Base-by-base conservation (phyloP, 2,329 filamentous ascomycete genomes). In the Arthrobotrys entomopaga region DNA sequence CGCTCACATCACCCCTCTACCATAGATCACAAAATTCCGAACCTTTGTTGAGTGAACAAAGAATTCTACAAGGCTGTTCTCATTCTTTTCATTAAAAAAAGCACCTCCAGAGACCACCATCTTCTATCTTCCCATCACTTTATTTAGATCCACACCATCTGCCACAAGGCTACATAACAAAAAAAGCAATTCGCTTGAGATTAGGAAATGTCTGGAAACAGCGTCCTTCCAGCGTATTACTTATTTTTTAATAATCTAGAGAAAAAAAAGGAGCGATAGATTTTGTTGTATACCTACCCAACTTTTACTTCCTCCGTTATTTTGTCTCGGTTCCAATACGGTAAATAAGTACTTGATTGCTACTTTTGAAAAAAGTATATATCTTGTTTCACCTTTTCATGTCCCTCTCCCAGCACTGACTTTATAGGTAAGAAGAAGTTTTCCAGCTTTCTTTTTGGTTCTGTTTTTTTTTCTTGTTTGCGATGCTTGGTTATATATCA, bases 21-120 rank as follows among this genome's bases (percentile, higher is more conserved):
- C 34, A n/a, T 48, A 78, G 77, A 79, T 79, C 74, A 79, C 78
- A 26, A 79, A 78, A 54, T 72, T 79, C 49, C 76, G 78, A 10
- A 78, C 78, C n/a, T 79, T 79, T 40, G 77, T 79, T 49, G 66
- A 71, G 20, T 61, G 57, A 65, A 59, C 64, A 24, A 34, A 48
- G 24, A 59, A 59, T 29, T 1, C 10, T 15, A 10, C n/a, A 5
- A 29, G 6, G 3, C 16, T 19, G 38, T 29, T 48, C 42, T 24
- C 19, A n/a, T 46, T 2, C 11, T 13, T 19, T 56, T 20, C 24
- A 10, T 10, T 43, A 16, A n/a, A 58, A 16, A 40, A 19, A 16
- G n/a, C n/a, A n/a, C n/a, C n/a, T 20, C n/a, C 13, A 40, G 26
- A 13, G 22, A 40, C 26, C 38, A 16, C 10, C 22, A 24, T 34